Base-by-base conservation (phyloP, 2,329 filamentous ascomycete genomes). In the Diaporthe sp. region DNA sequence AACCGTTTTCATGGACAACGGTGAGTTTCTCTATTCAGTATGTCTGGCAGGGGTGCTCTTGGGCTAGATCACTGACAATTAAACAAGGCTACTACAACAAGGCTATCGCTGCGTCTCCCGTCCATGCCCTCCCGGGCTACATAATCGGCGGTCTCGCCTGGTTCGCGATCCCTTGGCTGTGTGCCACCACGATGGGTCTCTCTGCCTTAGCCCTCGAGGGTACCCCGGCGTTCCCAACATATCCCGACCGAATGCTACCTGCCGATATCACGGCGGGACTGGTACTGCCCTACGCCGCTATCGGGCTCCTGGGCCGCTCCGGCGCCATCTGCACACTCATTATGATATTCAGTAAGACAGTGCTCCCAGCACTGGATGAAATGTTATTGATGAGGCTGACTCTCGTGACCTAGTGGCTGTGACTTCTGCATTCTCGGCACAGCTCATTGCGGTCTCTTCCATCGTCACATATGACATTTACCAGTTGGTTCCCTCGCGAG, bases 101-200 rank as follows among this genome's bases (percentile, higher is more conserved):
- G 84, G 95, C 95, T 22, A 97, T 98, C 79, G 95, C 96, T 9
- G 95, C 96, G 0, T 93, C 92, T 30, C 95, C 95, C 0, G 93
- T 96, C 0, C 92, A 96, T 76, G 96, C 95, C 0, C 90, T 98
- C 3, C 95, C 95, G 0, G 95, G 95, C 25, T 98, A 98, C 80
- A 92, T 98, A 72, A 89, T 96, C 76, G 95, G 95, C 7, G 95
- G 96, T 30, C 88, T 97, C 1, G 92, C 91, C 67, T 98, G 95
- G 95, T 98, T 98, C 78, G 95, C 95, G 0, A 97, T 98, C 70
- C 96, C 96, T 0, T 97, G 94, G 94, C 88, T 97, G 13, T 94
- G 92, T 3, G 95, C 95, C 1, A 98, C 94, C 0, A 97, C 95
- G 1, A 94, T 97, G 91, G 95, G 95, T 42, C 89, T 98, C 9